A percentile compares a stretch with the other conserved stretches of the same genome.
Evolutionary conservation across 2,329 filamentous ascomycete genomes (phyloP).

Genomic region (Tolypocladium paradoxum): DNA sequence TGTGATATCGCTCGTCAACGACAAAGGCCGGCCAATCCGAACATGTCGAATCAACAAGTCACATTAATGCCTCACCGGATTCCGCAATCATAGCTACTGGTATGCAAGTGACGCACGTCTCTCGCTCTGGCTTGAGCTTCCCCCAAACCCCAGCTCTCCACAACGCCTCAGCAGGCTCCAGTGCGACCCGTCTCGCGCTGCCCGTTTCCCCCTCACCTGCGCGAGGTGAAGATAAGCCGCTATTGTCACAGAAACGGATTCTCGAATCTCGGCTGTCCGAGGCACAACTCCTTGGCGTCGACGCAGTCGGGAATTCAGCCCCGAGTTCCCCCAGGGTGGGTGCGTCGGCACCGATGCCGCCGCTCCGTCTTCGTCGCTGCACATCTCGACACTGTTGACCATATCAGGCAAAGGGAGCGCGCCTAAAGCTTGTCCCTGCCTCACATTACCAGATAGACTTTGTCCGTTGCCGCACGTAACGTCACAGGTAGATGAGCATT

Average conservation of each 20-base stretch:
- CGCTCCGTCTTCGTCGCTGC: neutral
- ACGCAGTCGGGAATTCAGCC: neutral
- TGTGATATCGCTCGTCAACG: neutral
- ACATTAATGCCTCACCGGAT: neutral
- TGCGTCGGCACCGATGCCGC: neutral
- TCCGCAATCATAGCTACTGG: too few relatives aligned
- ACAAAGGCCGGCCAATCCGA: neutral
- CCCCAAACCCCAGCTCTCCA: neutral
- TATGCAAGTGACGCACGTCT: too few relatives aligned
- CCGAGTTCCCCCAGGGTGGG: neutral
- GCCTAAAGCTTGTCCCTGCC: neutral
- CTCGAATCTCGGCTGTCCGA: neutral
- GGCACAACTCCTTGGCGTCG: neutral
- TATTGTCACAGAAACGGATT: neutral
- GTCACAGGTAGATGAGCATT: slow-evolving; percentile 25
- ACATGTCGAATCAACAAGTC: neutral
- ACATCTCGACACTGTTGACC: neutral
- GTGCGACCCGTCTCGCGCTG: neutral
- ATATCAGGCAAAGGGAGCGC: neutral
- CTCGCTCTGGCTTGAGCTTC: neutral
- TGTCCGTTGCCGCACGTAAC: slow-evolving; percentile 24
- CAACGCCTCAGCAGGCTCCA: neutral
- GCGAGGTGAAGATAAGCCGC: neutral
- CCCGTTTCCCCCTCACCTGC: neutral
- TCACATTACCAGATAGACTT: neutral